phyloP scores from a whole-genome alignment of 2,329 filamentous ascomycete genomes.

The Pochonia chlamydosporia region DNA sequence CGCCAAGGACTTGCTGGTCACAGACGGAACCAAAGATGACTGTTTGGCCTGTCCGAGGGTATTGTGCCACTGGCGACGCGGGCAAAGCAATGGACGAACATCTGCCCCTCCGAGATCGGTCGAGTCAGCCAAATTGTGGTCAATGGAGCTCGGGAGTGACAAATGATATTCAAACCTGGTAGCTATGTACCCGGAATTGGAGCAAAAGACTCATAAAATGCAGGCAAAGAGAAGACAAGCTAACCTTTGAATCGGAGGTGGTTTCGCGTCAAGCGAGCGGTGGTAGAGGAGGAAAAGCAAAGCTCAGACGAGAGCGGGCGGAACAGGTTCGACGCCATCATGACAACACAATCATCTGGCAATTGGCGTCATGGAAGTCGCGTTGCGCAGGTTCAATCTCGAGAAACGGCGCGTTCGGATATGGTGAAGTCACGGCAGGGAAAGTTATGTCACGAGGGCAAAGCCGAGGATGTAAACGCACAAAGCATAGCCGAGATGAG shows the following conservation, averaged over 20 bases:
- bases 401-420: neutral
- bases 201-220: neutral
- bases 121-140: conserved; percentile 3
- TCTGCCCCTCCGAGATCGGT: conserved; percentile 4
- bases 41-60: conserved; percentile 23
- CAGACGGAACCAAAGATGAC: conserved; percentile 20
- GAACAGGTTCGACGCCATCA: conserved; percentile 29
- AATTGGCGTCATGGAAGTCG: conserved; percentile 6
- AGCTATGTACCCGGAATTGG: neutral
- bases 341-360: conserved; percentile 23
- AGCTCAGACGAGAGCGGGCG: conserved; percentile 28
- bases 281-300: conserved; percentile 16
- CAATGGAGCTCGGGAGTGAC: conserved; percentile 5
- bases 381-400: neutral
- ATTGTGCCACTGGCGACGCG: conserved; percentile 33
- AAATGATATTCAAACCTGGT: neutral
- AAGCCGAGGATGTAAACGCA: neutral
- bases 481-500: neutral
- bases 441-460: neutral
- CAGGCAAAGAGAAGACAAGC: too few relatives aligned
- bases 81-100: conserved; percentile 13
- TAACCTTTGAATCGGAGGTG: conserved; percentile 18
- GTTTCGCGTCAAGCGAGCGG: conserved; percentile 19
- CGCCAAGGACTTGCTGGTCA: conserved; percentile 25
- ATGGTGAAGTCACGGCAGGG: neutral